Base-by-base conservation (phyloP, 2,329 filamentous ascomycete species). In the Penicillium sp. region DNA sequence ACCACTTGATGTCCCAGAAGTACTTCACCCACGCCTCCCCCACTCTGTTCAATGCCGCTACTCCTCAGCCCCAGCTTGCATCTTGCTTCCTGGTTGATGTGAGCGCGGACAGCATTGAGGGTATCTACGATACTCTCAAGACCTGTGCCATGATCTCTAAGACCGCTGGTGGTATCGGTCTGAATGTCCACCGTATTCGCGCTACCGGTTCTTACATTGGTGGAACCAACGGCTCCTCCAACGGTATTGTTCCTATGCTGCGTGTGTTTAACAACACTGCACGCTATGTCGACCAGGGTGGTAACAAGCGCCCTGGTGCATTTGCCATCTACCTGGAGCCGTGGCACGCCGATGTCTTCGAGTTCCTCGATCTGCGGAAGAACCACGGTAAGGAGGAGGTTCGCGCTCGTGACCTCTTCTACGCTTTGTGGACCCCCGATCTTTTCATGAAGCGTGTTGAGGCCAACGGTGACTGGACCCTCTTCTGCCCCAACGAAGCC, bases 391-490 rank as follows among this genome's bases (percentile, higher is more conserved):
- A 99, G 81, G 94, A 99, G 76, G 94, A 99, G 80, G 86, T 96
- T 66, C 92, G 94, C 70, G 94, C 94, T 64, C 93, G 94, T 73
- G 94, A 99, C 76, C 84, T 99, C 51, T 99, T 99, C 86, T 91
- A 96, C 63, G 94, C 93, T 59, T 85, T 99, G 50, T 99, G 94
- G 94, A 97, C 97, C 58, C 93, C 94, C 17, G 94, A 99, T 82
- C 85, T 99, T 45, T 99, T 99, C 86, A 99, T 99, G 94, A 96
- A 96, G 84, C 92, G 94, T 76, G 93, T 99, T 56, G 92, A 99
- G 80, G 88, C 91, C 82, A 99, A 99, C 76, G 89, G 86, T 57
- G 89, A 94, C 60, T 99, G 94, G 94, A 97, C 94, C 19, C 83
- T 99, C 43, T 96, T 99, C 89, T 99, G 94, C 78, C 94, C 94